phyloP scores from a whole-genome alignment of 441 rosid species.

The Mallotus repandus region DNA sequence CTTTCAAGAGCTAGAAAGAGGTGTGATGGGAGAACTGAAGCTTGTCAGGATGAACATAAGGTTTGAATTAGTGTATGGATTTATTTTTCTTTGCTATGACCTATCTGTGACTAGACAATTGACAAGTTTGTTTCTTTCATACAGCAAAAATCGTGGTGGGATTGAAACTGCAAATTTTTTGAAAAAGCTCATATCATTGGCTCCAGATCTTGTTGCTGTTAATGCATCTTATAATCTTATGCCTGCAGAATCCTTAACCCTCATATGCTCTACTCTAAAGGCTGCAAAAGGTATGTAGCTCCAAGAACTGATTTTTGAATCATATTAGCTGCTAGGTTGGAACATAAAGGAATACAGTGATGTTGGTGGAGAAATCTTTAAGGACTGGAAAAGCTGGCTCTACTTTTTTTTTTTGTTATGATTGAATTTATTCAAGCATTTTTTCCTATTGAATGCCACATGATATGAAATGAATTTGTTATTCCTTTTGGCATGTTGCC shows the following conservation, averaged over 20 bases:
- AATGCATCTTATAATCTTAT: slow-evolving; percentile 75
- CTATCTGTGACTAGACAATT: background rate
- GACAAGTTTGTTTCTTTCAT: slow-evolving; percentile 13
- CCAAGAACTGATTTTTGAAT: background rate
- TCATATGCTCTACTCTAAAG: slow-evolving; percentile 59
- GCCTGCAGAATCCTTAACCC: slow-evolving; percentile 61
- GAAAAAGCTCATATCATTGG: slow-evolving; percentile 55
- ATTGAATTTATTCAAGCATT: background rate
- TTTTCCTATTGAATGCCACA: background rate
- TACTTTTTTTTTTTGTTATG: too few species aligned
- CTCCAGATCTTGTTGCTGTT: slow-evolving; percentile 57
- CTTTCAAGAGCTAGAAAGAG: slow-evolving; percentile 52
- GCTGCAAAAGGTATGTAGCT: slow-evolving; percentile 45
- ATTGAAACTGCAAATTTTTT: slow-evolving; percentile 67
- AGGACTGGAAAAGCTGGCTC: too few species aligned
- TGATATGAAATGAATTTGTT: background rate
- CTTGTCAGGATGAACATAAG: slow-evolving; percentile 69
- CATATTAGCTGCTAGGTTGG: background rate
- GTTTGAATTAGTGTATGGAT: slow-evolving; percentile 35
- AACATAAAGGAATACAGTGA: background rate
- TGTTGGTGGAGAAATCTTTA: background rate
- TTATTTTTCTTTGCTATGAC: slow-evolving; percentile 9
- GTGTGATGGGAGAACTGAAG: slow-evolving; percentile 37
- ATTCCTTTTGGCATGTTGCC: slow-evolving; percentile 3
- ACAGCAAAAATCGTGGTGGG: slow-evolving; percentile 89